phyloP scores from a whole-genome alignment of 805 yeast genomes.

The Metschnikowia kofuensis region DNA sequence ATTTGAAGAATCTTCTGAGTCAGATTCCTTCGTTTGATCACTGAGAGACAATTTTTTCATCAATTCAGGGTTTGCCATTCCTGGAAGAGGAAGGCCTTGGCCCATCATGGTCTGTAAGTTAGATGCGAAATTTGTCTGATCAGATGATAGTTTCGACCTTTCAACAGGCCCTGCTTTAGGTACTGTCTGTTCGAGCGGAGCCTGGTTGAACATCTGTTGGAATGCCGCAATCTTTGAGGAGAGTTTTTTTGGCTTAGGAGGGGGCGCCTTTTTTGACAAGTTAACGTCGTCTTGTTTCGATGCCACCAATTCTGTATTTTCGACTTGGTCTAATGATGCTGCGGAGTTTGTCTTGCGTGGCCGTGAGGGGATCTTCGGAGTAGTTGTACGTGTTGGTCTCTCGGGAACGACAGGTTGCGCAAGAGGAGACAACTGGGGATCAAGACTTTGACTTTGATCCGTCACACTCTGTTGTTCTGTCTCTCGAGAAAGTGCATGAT shows the following conservation, averaged over 20 bases:
- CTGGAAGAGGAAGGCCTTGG: slow-evolving; percentile 49
- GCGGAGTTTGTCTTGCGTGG: neutral
- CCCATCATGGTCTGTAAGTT: slow-evolving; percentile 59
- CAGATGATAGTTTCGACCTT: slow-evolving; percentile 28
- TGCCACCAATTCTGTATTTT: too few species aligned
- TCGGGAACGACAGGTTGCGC: slow-evolving; percentile 8
- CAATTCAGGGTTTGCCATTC: slow-evolving; percentile 47
- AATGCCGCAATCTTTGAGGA: slow-evolving; percentile 79
- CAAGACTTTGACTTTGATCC: neutral
- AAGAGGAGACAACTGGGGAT: neutral
- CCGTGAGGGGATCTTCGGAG: slow-evolving; percentile 6
- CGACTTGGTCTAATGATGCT: neutral
- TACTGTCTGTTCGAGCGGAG: slow-evolving; percentile 8
- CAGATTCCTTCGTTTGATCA: slow-evolving; percentile 5
- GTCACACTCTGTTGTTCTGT: neutral
- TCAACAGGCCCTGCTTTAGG: slow-evolving; percentile 11
- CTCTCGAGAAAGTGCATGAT: neutral
- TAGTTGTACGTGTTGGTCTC: slow-evolving; percentile 5
- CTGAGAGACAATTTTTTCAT: slow-evolving; percentile 12
- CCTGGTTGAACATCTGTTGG: slow-evolving; percentile 63
- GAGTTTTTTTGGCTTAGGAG: slow-evolving; percentile 73
- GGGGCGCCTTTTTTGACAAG: slow-evolving; percentile 36
- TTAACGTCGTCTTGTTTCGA: neutral
- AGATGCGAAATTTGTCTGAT: slow-evolving; percentile 50
- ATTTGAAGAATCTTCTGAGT: slow-evolving; percentile 9